Percentiles rank a stretch among this genome's conserved stretches.
Evolutionary conservation across 148 eudicot genomes (phyloP).

Genomic region (Polygonum aviculare): DNA sequence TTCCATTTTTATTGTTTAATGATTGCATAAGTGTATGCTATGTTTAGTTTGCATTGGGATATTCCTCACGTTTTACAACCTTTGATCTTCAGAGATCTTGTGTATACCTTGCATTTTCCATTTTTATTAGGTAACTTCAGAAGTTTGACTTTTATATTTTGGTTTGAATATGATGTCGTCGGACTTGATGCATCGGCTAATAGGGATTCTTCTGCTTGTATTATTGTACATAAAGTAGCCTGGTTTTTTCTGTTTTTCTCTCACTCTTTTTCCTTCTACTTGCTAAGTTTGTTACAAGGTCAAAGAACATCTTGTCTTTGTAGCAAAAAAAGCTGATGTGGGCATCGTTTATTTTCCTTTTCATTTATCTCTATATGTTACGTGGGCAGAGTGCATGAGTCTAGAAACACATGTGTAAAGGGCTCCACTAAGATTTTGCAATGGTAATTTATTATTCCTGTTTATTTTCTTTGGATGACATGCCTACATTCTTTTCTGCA

Average conservation of each 20-base stretch:
- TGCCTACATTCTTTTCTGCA: conserved; percentile 21
- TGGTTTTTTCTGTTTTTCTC: background rate
- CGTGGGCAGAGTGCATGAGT: too few relatives aligned
- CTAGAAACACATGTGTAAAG: too few relatives aligned
- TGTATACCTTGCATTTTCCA: background rate
- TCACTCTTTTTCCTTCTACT: background rate
- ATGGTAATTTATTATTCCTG: too few relatives aligned
- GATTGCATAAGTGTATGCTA: background rate
- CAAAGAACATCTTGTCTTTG: background rate
- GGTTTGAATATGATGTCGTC: background rate
- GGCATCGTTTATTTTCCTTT: too few relatives aligned
- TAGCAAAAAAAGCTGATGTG: background rate
- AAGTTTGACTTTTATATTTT: background rate
- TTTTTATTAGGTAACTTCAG: background rate
- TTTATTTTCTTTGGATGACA: too few relatives aligned
- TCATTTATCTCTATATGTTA: too few relatives aligned
- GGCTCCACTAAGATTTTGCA: too few relatives aligned
- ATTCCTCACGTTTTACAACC: background rate
- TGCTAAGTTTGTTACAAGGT: background rate
- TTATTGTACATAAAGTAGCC: too few relatives aligned
- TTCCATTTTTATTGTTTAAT: too few relatives aligned
- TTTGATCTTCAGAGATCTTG: background rate
- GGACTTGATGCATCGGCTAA: background rate
- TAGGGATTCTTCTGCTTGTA: background rate
- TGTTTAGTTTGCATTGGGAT: background rate